Base-by-base conservation (phyloP, 306 rosid genomes). In the Acacia crassicarpa region DNA sequence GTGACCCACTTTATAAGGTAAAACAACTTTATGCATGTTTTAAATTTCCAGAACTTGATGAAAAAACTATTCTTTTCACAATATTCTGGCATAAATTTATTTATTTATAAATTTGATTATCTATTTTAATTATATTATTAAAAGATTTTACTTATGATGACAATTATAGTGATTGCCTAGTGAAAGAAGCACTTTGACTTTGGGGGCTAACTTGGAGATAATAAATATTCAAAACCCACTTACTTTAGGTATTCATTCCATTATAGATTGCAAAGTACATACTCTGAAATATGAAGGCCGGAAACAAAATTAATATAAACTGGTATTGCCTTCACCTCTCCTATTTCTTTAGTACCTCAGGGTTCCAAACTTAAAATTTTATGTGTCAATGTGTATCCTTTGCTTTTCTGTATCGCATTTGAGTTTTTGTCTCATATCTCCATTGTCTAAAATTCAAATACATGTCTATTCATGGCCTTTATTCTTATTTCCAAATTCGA, bases 1-100 rank as follows among this genome's bases (percentile, higher is more conserved):
- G 95, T 17, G 95, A 91, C 83, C 93, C 90, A 5, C 83, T 91
- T 49, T 89, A 91, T 72, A 91, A 84, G 91, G 95, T 91, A 82
- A 38, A 83, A 72, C 41, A 78, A 23, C 17, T 83, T 75, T 40
- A 48, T 72, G 73, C 59, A 22, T 38, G 19, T 66, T 74, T n/a
- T 63, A 67, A 13, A 80, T 46, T 69, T 25, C 72, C 65, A 70
- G 48, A 79, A 49, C 53, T 33, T 59, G 30, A 74, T 49, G 33
- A 30, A 27, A 40, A 44, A 82, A 16, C 53, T 46, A 20, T 81
- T 32, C 27, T 61, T 77, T 14, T 85, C 66, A 5, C 66, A 6
- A 22, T 63, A 23, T 77, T 0, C 58, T 80, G 35, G 27, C 9
- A n/a, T 58, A 23, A 32, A 33, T 35, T 59, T 59, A 30, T 80